Conservation (phyloP, 1,284 basidiomycete species). For the Schizopora paradoxa region DNA sequence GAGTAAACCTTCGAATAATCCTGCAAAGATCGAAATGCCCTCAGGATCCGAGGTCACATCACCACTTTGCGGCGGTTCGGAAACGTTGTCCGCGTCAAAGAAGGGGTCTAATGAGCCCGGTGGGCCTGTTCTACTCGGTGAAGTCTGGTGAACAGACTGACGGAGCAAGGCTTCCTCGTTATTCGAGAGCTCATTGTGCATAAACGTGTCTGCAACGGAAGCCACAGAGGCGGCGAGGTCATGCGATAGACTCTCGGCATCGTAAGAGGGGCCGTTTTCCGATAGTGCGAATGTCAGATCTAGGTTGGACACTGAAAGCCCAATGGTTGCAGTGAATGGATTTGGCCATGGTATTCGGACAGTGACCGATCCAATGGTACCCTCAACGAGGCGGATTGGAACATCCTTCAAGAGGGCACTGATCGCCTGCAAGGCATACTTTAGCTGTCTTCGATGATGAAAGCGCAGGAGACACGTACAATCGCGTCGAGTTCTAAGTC, state of each 20-base stretch:
- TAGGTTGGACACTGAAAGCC: slow-evolving; percentile 59
- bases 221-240: slow-evolving; percentile 73
- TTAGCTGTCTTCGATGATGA: slow-evolving; percentile 5
- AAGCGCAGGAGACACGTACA: slow-evolving; percentile 40
- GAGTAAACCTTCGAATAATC: slow-evolving; percentile 78
- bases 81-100: slow-evolving; percentile 39
- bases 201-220: slow-evolving; percentile 78
- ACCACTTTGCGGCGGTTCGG: too few species aligned
- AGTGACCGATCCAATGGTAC: slow-evolving; percentile 67
- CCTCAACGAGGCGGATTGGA: slow-evolving; percentile 67
- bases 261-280: slow-evolving; percentile 24
- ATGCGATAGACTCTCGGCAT: slow-evolving; percentile 22
- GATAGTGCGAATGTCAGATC: slow-evolving; percentile 56
- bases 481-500: slow-evolving; percentile 75
- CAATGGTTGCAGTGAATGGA: slow-evolving; percentile 64
- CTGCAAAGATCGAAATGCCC: slow-evolving; percentile 80
- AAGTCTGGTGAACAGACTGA: slow-evolving; percentile 52
- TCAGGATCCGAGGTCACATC: slow-evolving; percentile 23
- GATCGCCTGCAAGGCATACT: slow-evolving; percentile 57
- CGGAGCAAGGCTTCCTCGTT: slow-evolving; percentile 70
- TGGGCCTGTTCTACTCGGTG: slow-evolving; percentile 34
- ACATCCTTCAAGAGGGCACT: slow-evolving; percentile 66
- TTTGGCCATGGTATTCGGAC: slow-evolving; percentile 76
- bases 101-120: slow-evolving; percentile 68
- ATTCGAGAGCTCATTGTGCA: slow-evolving; percentile 73